Evolutionary conservation across 176 grass and related monocot species (phyloP).

Genomic region (Cenchrus americanus): DNA sequence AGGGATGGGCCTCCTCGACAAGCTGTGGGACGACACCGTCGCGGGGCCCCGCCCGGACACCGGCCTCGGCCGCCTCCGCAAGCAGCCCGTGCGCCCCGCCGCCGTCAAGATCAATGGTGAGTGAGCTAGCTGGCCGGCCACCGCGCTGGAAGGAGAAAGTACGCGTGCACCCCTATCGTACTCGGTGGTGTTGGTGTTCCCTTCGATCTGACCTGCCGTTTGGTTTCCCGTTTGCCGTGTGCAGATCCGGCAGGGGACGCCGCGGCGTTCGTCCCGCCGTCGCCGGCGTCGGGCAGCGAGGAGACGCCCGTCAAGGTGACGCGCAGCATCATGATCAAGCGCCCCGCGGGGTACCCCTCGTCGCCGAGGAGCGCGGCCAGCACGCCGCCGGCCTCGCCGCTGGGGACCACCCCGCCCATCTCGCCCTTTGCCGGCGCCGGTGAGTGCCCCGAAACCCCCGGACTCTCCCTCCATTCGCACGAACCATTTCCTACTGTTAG

Average conservation of each 20-base stretch:
- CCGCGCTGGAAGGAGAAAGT: not conserved
- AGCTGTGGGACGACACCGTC: slow-evolving; percentile 96
- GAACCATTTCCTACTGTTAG: not conserved
- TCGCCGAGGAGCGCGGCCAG: slow-evolving; percentile 63
- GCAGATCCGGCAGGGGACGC: slow-evolving; percentile 58
- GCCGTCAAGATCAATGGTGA: slow-evolving; percentile 68
- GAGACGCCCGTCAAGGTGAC: slow-evolving; percentile 75
- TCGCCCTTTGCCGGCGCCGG: slow-evolving; percentile 79
- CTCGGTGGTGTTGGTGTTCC: slow-evolving; percentile 27
- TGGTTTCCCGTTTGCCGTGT: not conserved
- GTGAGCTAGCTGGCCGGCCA: not conserved
- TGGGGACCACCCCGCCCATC: slow-evolving; percentile 64
- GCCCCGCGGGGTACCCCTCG: slow-evolving; percentile 72
- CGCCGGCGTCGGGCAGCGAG: slow-evolving; percentile 39
- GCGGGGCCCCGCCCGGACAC: slow-evolving; percentile 87
- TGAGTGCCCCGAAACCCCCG: slow-evolving; percentile 38
- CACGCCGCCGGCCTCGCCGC: slow-evolving; percentile 76
- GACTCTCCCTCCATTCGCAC: not conserved
- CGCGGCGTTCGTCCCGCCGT: slow-evolving; percentile 42
- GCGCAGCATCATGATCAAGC: slow-evolving; percentile 98
- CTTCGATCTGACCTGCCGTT: slow-evolving; percentile 37
- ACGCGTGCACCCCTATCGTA: not conserved
- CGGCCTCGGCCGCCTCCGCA: slow-evolving; percentile 87
- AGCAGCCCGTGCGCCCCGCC: slow-evolving; percentile 55
- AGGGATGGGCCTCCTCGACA: slow-evolving; percentile 81